These are phyloP conservation scores for Fusarium sp. DNA, from an alignment of 2,329 filamentous ascomycete genomes.

Conservation along the genomic window DNA sequence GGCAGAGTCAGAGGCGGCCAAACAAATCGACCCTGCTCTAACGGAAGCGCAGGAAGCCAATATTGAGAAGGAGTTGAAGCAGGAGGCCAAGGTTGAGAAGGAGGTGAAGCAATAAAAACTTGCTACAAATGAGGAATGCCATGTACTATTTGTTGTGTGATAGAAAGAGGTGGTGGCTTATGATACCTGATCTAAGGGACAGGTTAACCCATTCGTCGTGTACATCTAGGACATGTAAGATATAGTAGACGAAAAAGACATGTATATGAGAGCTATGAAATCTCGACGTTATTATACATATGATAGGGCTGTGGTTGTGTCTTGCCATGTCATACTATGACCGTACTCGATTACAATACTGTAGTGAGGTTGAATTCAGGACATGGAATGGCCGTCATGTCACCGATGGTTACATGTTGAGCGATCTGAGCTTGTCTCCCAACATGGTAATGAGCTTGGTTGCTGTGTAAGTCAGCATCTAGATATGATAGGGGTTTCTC, in stretches of 20 bases:
- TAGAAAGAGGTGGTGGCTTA: slow-evolving; percentile 4
- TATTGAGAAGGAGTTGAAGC: slow-evolving; percentile 43
- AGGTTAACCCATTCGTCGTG: slow-evolving; percentile 37
- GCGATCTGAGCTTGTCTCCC: not conserved
- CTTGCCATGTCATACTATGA: not conserved
- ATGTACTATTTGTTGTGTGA: slow-evolving; percentile 34
- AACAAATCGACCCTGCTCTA: slow-evolving; percentile 31
- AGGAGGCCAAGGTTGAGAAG: slow-evolving; percentile 20
- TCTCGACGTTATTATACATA: slow-evolving; percentile 2
- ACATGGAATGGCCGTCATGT: not conserved
- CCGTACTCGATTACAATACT: not conserved
- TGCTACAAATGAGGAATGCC: slow-evolving; percentile 11
- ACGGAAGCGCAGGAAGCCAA: slow-evolving; percentile 37
- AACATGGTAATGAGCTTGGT: not conserved
- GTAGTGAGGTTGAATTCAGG: not conserved
- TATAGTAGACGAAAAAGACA: slow-evolving; percentile 39
- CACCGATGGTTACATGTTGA: not conserved
- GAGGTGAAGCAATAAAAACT: slow-evolving; percentile 31
- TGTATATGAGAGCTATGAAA: slow-evolving; percentile 19
- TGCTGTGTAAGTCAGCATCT: slow-evolving; percentile 19
- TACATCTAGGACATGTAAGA: slow-evolving; percentile 50
- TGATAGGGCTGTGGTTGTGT: not conserved
- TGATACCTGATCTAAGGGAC: slow-evolving; percentile 12
- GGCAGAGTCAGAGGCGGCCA: slow-evolving; percentile 34
- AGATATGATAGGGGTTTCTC: slow-evolving; percentile 16